Evolutionary conservation across 768 basidiomycete species (phyloP), one percentile per base, ranked within the genome.

Genomic region (Agaricus subrufescens): DNA sequence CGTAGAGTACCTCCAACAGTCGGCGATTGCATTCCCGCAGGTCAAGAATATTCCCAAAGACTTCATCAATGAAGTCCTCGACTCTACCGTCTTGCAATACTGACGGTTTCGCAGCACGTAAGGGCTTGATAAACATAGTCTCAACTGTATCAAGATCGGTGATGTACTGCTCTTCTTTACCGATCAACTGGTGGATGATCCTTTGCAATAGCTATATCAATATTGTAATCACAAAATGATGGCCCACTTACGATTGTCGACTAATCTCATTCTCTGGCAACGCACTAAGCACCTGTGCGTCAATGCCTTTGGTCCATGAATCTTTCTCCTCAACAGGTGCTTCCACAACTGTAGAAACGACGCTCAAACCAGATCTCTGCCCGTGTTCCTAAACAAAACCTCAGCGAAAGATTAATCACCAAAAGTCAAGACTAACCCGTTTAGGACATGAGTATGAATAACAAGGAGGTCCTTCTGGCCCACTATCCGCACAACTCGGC

Each of bases 11-110:
- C 63, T 95, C 91, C 14, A 98, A 77, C n/a, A 97, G 76, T 10
- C 85, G 79, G 30, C 84, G 79, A 63, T 89, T 92, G 65, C 89
- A 87, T 66, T 90, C 88, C 15, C 91, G 82, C n/a, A 98, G 74
- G 58, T 92, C 91, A 4, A 89, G 75, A 40, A 95, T 85, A 66
- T 97, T 97, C 49, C 89, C 85, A 60, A 98, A 95, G 3, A 95
- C 87, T 34, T 91, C 87, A 44, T 91, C 89, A 49, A 97, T 86
- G 68, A 98, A 96, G 34, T 87, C 83, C 31, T 91, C 87, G 6
- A 96, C 69, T 31, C 82, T 75, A 26, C 78, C 65, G 3, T 76
- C 70, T 4, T 77, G 72, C 30, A 82, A 71, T 23, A 78, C 67
- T 57, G 74, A 67, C 65, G 77, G 78, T 42, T 75, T 66, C 4